Percentiles rank a stretch among this genome's conserved stretches.
These are phyloP conservation scores for Geopyxis carbonaria DNA, from an alignment of 495 filamentous ascomycete genomes.

Conservation along the genomic window DNA sequence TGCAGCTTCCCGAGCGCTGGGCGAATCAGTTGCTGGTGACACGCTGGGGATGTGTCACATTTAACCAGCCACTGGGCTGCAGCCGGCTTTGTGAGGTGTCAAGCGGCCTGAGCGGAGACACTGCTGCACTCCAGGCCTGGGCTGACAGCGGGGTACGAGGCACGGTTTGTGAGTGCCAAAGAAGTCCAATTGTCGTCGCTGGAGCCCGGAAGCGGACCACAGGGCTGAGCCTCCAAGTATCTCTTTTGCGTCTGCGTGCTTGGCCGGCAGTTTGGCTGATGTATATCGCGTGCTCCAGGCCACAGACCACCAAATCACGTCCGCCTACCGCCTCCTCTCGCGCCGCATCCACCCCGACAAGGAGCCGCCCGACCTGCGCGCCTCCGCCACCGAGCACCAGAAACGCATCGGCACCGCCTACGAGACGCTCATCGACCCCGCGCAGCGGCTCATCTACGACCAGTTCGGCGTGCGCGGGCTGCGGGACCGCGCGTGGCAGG, in stretches of 20 bases:
- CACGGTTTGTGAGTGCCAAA: no score
- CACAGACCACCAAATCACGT: slow-evolving; percentile 34
- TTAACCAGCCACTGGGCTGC: no score
- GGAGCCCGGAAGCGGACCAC: no score
- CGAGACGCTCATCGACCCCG: slow-evolving; percentile 38
- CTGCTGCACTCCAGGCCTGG: neutral
- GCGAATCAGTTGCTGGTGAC: no score
- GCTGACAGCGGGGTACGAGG: slow-evolving; percentile 1
- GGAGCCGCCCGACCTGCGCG: slow-evolving; percentile 33
- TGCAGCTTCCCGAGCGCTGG: no score
- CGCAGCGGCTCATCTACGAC: slow-evolving; percentile 41
- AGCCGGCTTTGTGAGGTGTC: no score
- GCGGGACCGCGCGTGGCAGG: slow-evolving; percentile 27
- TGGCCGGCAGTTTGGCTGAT: no score
- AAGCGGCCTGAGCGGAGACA: no score
- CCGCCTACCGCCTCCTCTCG: slow-evolving; percentile 35
- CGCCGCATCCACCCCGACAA: slow-evolving; percentile 45
- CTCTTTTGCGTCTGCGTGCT: no score
- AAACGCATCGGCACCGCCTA: slow-evolving; percentile 36
- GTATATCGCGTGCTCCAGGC: no score
- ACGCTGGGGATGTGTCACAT: no score
- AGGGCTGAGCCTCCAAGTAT: no score
- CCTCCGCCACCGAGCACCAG: slow-evolving; percentile 34
- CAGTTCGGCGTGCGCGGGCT: slow-evolving; percentile 32
- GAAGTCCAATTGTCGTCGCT: neutral